Conservation (phyloP, 768 basidiomycete species). For the Pulveroboletus ravenelii region DNA sequence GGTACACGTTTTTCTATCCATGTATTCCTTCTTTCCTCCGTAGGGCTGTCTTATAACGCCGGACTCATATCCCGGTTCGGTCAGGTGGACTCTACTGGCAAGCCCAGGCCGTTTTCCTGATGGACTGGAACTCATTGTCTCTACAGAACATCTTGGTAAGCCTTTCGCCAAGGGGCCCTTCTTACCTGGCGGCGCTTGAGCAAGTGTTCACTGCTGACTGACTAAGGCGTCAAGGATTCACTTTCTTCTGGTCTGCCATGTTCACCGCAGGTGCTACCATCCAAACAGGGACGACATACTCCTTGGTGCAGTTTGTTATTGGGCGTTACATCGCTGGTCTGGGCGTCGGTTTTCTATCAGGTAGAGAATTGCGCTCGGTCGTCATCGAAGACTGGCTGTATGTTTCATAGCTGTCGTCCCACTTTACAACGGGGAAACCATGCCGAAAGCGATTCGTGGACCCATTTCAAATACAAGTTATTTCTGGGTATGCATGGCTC, state of each 20-base stretch:
- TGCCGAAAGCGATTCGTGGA: constrained; percentile 71
- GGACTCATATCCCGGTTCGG: constrained; percentile 69
- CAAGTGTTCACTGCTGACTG: constrained; percentile 75
- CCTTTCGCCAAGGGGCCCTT: not conserved
- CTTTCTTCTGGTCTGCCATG: constrained; percentile 70
- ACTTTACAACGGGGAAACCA: constrained; percentile 76
- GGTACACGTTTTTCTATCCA: constrained; percentile 28
- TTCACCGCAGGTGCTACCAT: constrained; percentile 68
- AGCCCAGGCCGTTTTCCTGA: constrained; percentile 9
- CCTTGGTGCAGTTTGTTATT: constrained; percentile 61
- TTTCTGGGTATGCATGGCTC: constrained; percentile 48
- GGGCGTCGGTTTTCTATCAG: constrained; percentile 71
- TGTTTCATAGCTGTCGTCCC: constrained; percentile 45
- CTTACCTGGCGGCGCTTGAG: constrained; percentile 47
- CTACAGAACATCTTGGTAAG: constrained; percentile 50
- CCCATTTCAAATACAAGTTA: constrained; percentile 71
- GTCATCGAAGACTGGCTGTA: not conserved
- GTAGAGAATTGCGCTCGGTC: constrained; percentile 30
- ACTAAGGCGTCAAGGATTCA: constrained; percentile 67
- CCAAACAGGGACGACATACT: constrained; percentile 60
- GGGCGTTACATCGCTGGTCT: constrained; percentile 75
- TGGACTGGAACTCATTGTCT: not conserved
- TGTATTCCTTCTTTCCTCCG: constrained; percentile 1
- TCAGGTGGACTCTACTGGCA: constrained; percentile 42
- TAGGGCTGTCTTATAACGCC: constrained; percentile 79